Percentiles rank a stretch among this genome's conserved stretches.
phyloP scores from a whole-genome alignment of 2,329 filamentous ascomycete species.

The Chaetoscypha palmicola region DNA sequence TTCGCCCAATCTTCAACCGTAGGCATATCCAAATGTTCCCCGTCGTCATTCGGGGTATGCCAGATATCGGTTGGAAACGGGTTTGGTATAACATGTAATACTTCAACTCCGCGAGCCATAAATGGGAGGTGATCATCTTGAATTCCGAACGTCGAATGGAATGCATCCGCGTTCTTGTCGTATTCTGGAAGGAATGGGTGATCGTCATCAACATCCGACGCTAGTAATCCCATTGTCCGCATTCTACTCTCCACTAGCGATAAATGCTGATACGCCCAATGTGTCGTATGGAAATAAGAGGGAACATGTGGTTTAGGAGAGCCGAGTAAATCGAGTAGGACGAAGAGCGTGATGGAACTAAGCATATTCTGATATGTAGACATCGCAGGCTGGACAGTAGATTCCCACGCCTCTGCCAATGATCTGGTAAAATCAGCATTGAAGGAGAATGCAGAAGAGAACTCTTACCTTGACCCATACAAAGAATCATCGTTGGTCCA shows the following conservation, averaged over 20 bases:
- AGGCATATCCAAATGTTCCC: slow-evolving; percentile 69
- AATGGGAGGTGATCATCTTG: slow-evolving; percentile 92
- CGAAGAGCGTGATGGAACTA: slow-evolving; percentile 75
- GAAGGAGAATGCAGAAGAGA: too few relatives aligned
- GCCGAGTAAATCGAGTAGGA: slow-evolving; percentile 87
- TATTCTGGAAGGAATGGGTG: slow-evolving; percentile 61
- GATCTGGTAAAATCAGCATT: slow-evolving; percentile 40
- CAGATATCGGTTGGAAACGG: slow-evolving; percentile 80
- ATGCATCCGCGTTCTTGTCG: slow-evolving; percentile 43
- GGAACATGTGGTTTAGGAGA: slow-evolving; percentile 61
- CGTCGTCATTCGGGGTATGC: slow-evolving; percentile 82
- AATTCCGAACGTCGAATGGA: slow-evolving; percentile 47
- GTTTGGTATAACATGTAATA: slow-evolving; percentile 81
- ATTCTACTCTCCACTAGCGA: slow-evolving; percentile 68
- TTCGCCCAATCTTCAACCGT: slow-evolving; percentile 83
- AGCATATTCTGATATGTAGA: slow-evolving; percentile 71
- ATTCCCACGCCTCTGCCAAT: slow-evolving; percentile 77
- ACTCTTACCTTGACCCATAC: slow-evolving; percentile 70
- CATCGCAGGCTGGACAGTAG: slow-evolving; percentile 57
- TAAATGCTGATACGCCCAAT: slow-evolving; percentile 85
- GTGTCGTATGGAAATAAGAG: slow-evolving; percentile 82
- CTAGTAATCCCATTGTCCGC: slow-evolving; percentile 57
- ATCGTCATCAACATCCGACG: slow-evolving; percentile 45
- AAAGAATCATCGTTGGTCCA: slow-evolving; percentile 81
- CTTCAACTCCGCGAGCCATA: slow-evolving; percentile 74